These are phyloP conservation scores for Penicillium occitanis DNA, from an alignment of 2,329 filamentous ascomycete species.

Conservation along the genomic window DNA sequence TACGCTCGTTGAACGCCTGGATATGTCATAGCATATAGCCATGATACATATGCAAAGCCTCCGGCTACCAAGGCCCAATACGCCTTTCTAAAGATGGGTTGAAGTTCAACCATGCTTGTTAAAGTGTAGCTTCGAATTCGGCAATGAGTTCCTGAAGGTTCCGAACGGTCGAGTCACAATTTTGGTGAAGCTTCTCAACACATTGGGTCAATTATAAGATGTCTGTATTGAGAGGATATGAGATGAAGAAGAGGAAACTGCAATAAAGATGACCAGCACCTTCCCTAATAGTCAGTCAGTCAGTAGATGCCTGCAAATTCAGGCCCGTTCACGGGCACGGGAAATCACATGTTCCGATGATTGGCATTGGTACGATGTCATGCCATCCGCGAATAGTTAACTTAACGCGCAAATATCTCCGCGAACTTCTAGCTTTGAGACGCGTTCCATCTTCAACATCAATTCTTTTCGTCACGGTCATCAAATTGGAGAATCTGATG, in stretches of 20 bases:
- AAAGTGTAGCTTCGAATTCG: not conserved
- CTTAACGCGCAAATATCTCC: constrained; percentile 5
- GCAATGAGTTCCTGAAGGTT: not conserved
- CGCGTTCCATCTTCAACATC: not conserved
- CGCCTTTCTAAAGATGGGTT: constrained; percentile 52
- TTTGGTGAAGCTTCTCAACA: not conserved
- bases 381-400: constrained; percentile 4
- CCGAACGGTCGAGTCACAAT: not conserved
- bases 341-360: constrained; percentile 11
- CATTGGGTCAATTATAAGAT: not conserved
- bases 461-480: not conserved
- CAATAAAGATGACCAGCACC: not conserved
- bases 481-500: not conserved
- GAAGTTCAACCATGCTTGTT: constrained; percentile 38
- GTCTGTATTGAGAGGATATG: not conserved
- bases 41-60: constrained; percentile 64
- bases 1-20: constrained; percentile 79
- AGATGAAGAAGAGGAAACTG: not conserved
- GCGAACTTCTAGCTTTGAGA: not conserved
- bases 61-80: constrained; percentile 59
- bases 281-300: not conserved
- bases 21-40: constrained; percentile 65
- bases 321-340: not conserved
- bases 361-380: constrained; percentile 2
- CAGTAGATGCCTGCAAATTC: not conserved